Evolutionary conservation across 2,329 filamentous ascomycete species (phyloP), one percentile per base, ranked within the genome.

Genomic region (Stagonosporopsis tanaceti): DNA sequence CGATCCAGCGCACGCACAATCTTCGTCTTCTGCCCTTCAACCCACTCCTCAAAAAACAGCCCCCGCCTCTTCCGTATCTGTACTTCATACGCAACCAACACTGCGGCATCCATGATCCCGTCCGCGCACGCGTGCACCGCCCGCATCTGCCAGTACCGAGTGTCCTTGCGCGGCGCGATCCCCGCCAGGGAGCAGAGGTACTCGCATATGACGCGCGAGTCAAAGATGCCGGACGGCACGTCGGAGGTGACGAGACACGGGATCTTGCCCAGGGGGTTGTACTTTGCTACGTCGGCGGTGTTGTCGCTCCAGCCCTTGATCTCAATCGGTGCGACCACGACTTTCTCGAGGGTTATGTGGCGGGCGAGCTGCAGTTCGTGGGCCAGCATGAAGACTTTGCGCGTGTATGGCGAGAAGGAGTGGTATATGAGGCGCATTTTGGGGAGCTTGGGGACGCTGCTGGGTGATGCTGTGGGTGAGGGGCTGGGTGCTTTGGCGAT

Each of bases 381-480:
- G 0, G 71, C 72, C 4, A 68, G 58, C 57, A 70, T 61, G 46
- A 68, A 72, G 20, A 72, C 71, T 57, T 71, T 73, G 15, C 71
- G 64, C 1, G 65, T 60, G 50, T 57, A 75, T 0, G 71, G 68
- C 2, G 65, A 73, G 24, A 58, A 50, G 35, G 59, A 61, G 48
- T 75, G 72, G 61, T 73, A 75, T 17, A 75, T 68, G 17, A 75
- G 66, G 2, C 58, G 65, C 69, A 74, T 71, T 17, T 65, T 62
- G 1, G 65, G 61, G 15, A 60, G 40, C 9, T 61, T 63, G 8
- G 53, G 53, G 6, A 32, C 11, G 20, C 17, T 25, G 2, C n/a
- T 8, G 9, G 45, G 35, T 6, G 60, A 22, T 28, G 47, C 20
- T 11, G 47, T 3, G 6, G 44, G 45, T 6, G 44, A 47, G 9